phyloP scores from a whole-genome alignment of 1,139 yeast species.

The Blastobotrys serpentis region DNA sequence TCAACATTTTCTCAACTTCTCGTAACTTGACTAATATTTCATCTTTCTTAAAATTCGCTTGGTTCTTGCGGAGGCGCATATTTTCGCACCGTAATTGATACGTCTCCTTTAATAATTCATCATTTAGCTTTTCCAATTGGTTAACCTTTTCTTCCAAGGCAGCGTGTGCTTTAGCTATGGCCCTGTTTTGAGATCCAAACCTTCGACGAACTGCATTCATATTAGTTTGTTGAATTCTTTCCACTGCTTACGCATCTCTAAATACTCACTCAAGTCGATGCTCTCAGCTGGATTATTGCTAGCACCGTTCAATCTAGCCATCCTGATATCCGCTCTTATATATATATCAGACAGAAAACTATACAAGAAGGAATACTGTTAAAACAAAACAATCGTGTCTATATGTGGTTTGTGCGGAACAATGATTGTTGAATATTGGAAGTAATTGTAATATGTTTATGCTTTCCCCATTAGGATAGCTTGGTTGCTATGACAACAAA shows the following conservation, averaged over 20 bases:
- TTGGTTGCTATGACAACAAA: too few species aligned
- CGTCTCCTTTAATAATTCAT: slow-evolving; percentile 29
- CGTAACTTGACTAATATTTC: neutral
- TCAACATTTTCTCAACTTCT: slow-evolving; percentile 12
- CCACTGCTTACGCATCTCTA: too few species aligned
- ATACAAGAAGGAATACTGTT: too few species aligned
- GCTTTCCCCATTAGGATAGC: too few species aligned
- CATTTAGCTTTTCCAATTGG: slow-evolving; percentile 25
- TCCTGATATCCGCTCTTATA: slow-evolving; percentile 4
- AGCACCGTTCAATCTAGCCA: slow-evolving; percentile 28
- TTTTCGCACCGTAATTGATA: slow-evolving; percentile 27
- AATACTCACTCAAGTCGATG: slow-evolving; percentile 25
- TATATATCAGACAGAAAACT: neutral
- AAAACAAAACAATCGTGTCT: too few species aligned
- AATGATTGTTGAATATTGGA: too few species aligned
- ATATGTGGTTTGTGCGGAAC: too few species aligned
- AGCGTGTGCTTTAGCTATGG: slow-evolving; percentile 31
- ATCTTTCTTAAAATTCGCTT: neutral
- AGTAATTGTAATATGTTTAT: too few species aligned
- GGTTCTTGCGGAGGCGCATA: slow-evolving; percentile 19
- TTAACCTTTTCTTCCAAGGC: slow-evolving; percentile 27
- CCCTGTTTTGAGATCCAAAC: slow-evolving; percentile 31
- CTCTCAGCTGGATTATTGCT: slow-evolving; percentile 23
- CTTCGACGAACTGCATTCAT: slow-evolving; percentile 26
- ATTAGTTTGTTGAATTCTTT: too few species aligned